Conservation (phyloP, 805 yeast genomes). For the Saccharomyces jurei region DNA sequence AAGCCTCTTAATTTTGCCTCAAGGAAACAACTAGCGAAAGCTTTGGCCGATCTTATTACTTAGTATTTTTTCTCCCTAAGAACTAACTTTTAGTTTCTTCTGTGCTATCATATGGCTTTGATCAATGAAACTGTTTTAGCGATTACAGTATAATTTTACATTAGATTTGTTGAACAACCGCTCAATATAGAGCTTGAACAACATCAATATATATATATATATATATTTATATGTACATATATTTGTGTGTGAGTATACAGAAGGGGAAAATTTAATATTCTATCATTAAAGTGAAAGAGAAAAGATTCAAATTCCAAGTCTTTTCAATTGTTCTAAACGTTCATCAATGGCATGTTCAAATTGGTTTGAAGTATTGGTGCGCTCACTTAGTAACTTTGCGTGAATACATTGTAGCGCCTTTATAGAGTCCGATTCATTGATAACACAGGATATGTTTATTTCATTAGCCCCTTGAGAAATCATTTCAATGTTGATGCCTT, state of each 20-base stretch:
- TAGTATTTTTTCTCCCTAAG: too few relatives aligned
- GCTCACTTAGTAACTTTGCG: slow-evolving; percentile 54
- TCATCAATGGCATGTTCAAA: slow-evolving; percentile 35
- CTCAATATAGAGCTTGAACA: background rate
- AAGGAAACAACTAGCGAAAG: background rate
- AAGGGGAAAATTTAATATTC: background rate
- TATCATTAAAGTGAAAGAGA: background rate
- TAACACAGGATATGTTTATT: slow-evolving; percentile 92
- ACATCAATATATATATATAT: background rate
- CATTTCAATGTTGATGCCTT: slow-evolving; percentile 92
- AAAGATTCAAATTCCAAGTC: slow-evolving; percentile 21
- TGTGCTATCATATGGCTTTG: background rate
- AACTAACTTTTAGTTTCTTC: too few relatives aligned
- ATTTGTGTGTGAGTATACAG: background rate
- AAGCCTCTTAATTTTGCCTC: background rate
- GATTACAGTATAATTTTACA: background rate
- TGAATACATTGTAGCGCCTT: slow-evolving; percentile 85
- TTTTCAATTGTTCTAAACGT: slow-evolving; percentile 39
- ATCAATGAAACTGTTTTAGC: background rate
- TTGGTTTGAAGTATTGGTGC: slow-evolving; percentile 12
- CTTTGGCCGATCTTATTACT: background rate
- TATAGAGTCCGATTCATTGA: slow-evolving; percentile 70
- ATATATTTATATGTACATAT: background rate
- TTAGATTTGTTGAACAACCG: background rate
- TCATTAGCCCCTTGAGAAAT: slow-evolving; percentile 97